Base-by-base conservation (phyloP, 1,284 basidiomycete species). In the Trametes hirsuta region DNA sequence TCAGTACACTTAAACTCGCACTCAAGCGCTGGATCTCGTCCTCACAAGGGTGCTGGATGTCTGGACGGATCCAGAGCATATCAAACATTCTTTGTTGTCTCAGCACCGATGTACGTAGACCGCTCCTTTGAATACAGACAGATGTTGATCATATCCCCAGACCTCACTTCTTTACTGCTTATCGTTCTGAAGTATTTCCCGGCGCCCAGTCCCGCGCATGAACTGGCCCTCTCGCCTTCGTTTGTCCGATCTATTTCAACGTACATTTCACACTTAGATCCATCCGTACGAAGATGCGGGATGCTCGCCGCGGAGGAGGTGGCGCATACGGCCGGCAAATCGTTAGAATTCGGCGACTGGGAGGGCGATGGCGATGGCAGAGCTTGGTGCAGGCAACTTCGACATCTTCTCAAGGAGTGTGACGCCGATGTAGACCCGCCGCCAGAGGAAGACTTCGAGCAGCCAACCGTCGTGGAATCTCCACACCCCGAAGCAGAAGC, bases 231-330 rank as follows among this genome's bases (percentile, higher is more conserved):
- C 44, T 88, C 86, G 1, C 76, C 86, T 0, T 61, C 78, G 0
- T 91, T 98, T 69, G 83, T 98, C 58, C 79, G 81, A 21, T 87
- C 88, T 5, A 82, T 98, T 34, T 85, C 90, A 9, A 75, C 76
- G 6, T 97, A 95, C 69, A 86, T 97, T 44, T 81, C 81, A 0
- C 94, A 97, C 68, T 77, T 90, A 3, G 94, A 97, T 59, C 76
- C 81, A 3, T 81, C 84, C 1, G 82, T 97, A 12, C 87, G 96
- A 2, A 82, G 90, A n/a, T 90, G 94, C 65, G 97, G 97, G 2
- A 97, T 98, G 95, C 82, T 98, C 11, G 86, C 88, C 0, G 97
- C 93, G 0, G 97, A 99, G 73, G 77, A 91, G 51, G 81, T 91
- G 12, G 90, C 91, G 0, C 73, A 77, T 6, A 76, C 78, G 37